A percentile compares a stretch with the other conserved stretches of the same genome.
Evolutionary conservation across 345 rosid species (phyloP).

Genomic region (Salix dunnii): DNA sequence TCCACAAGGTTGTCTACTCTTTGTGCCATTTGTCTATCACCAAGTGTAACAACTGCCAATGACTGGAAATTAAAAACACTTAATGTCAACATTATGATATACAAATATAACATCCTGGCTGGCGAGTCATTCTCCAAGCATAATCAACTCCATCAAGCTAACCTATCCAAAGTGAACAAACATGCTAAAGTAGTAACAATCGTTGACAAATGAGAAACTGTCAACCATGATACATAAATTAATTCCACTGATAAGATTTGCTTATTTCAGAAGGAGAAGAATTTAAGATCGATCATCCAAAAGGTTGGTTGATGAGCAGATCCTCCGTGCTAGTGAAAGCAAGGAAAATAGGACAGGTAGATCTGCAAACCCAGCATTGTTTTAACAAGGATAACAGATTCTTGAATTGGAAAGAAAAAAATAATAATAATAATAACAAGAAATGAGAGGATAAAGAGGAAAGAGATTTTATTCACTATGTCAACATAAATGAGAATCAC

Average conservation of each 20-base stretch:
- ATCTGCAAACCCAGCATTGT: neutral
- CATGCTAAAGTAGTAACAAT: neutral
- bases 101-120: neutral
- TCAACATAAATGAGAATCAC: neutral
- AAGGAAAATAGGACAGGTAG: neutral
- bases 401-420: neutral
- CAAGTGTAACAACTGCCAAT: conserved; percentile 93
- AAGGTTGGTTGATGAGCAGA: neutral
- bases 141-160: neutral
- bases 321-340: neutral
- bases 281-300: neutral
- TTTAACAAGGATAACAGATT: neutral
- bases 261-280: neutral
- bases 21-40: conserved; percentile 97
- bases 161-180: neutral
- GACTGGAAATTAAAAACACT: conserved; percentile 48
- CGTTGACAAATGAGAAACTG: neutral
- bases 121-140: neutral
- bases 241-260: neutral
- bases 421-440: no score
- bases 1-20: conserved; percentile 81
- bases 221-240: neutral
- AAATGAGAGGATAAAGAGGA: neutral
- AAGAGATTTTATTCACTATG: neutral
- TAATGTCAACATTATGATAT: neutral